phyloP scores from a whole-genome alignment of 257 asterid species.

The Solanum stenotomum region DNA sequence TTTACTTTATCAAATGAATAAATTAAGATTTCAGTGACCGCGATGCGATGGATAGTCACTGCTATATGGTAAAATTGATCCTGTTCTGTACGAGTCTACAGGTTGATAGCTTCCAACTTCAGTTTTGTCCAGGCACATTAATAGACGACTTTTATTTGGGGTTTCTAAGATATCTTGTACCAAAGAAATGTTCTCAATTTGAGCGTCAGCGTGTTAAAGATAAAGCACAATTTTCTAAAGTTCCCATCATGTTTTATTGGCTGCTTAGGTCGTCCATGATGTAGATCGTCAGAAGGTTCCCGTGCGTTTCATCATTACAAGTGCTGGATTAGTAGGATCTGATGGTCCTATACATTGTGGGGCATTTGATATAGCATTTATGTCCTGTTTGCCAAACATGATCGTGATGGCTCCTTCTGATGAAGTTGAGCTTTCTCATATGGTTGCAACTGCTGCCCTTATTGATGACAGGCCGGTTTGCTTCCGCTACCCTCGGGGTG shows the following conservation, averaged over 20 bases:
- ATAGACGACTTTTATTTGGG: neutral
- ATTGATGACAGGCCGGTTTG: conserved; percentile 72
- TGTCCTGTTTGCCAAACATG: conserved; percentile 95
- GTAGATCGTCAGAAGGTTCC: conserved; percentile 85
- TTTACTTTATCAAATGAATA: neutral
- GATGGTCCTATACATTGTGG: conserved; percentile 75
- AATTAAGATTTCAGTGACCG: neutral
- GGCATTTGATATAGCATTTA: conserved; percentile 71
- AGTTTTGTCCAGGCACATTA: neutral
- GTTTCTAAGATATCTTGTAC: neutral
- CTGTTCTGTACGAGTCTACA: neutral
- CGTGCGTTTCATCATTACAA: conserved; percentile 62
- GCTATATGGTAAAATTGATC: neutral
- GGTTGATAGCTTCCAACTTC: neutral
- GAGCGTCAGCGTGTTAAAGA: neutral
- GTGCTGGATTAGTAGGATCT: conserved; percentile 81
- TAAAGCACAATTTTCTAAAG: neutral
- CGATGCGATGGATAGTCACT: neutral
- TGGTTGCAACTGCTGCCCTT: conserved; percentile 67
- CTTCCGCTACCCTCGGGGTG: conserved; percentile 82
- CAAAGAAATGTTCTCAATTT: neutral
- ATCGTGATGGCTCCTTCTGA: conserved; percentile 94
- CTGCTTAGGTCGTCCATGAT: conserved; percentile 69
- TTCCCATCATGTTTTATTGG: neutral
- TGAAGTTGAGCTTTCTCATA: conserved; percentile 67